phyloP scores from a whole-genome alignment of 192 early-diverging fungal genomes.

The Coemansia sp. region DNA sequence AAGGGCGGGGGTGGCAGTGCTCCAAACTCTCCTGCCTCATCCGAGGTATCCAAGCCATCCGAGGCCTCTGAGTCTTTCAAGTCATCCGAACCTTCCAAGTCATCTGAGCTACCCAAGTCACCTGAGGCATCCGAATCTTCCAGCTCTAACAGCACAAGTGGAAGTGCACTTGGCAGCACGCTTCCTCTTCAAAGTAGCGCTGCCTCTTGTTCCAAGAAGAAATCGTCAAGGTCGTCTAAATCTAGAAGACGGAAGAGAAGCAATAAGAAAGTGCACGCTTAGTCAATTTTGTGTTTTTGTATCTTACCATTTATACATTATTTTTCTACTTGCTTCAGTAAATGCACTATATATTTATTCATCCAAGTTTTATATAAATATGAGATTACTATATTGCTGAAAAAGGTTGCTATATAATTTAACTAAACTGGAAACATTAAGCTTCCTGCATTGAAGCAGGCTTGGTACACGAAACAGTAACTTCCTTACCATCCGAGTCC shows the following conservation, averaged over 20 bases:
- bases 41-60: neutral
- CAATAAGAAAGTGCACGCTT: no score
- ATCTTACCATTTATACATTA: no score
- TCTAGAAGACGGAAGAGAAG: neutral
- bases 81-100: neutral
- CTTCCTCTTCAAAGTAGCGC: no score
- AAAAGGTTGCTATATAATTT: neutral
- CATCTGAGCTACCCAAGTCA: neutral
- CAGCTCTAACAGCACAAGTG: neutral
- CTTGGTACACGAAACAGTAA: neutral
- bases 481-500: neutral
- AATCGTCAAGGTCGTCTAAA: neutral
- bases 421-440: no score
- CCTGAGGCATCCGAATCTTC: neutral
- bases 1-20: neutral
- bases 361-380: neutral
- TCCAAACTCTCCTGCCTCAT: neutral
- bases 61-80: neutral
- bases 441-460: no score
- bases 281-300: no score
- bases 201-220: no score
- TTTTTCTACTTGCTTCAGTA: no score
- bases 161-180: neutral
- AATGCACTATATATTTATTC: neutral
- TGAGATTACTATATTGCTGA: neutral